Evolutionary conservation across 495 filamentous ascomycete genomes (phyloP).

Genomic region (Aspergillus ostianus): DNA sequence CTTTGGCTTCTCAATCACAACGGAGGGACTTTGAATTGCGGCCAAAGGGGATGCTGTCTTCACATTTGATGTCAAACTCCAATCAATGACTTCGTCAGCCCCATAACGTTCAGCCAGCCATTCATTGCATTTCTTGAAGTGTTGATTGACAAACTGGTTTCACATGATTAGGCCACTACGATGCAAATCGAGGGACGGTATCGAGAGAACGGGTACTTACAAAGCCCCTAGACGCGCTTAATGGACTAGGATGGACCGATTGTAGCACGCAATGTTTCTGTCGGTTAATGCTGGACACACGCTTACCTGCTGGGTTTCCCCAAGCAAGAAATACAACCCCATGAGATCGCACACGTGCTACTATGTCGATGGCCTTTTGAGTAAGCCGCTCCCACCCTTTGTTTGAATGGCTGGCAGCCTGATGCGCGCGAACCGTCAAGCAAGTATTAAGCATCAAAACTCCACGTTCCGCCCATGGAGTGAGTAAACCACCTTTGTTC

Average conservation of each 20-base stretch:
- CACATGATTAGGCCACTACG: background rate
- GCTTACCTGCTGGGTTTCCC: slow-evolving; percentile 76
- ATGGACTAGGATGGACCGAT: slow-evolving; percentile 86
- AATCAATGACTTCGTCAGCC: slow-evolving; percentile 75
- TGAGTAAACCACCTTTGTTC: slow-evolving; percentile 75
- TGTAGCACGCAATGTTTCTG: slow-evolving; percentile 75
- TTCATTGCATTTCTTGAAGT: slow-evolving; percentile 86
- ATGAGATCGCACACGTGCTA: slow-evolving; percentile 65
- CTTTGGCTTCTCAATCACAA: slow-evolving; percentile 15
- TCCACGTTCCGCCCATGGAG: slow-evolving; percentile 88
- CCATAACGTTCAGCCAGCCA: slow-evolving; percentile 83
- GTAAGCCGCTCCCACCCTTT: slow-evolving; percentile 93
- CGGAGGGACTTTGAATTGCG: slow-evolving; percentile 13
- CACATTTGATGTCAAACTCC: slow-evolving; percentile 60
- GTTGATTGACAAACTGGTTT: slow-evolving; percentile 72
- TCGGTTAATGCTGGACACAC: slow-evolving; percentile 67
- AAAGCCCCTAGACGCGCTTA: slow-evolving; percentile 78
- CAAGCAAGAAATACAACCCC: slow-evolving; percentile 96
- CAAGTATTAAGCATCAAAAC: slow-evolving; percentile 92
- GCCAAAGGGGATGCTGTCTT: slow-evolving; percentile 17
- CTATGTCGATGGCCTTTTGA: slow-evolving; percentile 82
- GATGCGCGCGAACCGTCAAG: slow-evolving; percentile 84
- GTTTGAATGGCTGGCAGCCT: slow-evolving; percentile 77
- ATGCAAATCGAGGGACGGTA: background rate
- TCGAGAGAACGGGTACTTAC: slow-evolving; percentile 38